Conservation (phyloP, 169 alveolate species). For the Plasmodium yoelii region DNA sequence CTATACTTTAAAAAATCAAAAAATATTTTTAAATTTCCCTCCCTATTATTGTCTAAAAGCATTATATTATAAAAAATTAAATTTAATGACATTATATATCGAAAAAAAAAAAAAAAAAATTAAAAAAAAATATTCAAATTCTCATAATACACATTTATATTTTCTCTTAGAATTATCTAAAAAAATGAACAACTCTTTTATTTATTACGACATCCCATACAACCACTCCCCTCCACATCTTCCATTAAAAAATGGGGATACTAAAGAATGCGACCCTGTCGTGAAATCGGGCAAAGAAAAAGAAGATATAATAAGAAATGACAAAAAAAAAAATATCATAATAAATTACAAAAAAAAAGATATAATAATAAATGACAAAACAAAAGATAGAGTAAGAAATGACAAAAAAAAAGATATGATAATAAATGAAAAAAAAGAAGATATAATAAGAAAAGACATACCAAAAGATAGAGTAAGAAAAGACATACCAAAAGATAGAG, state of each 20-base stretch:
- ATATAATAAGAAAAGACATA: background rate
- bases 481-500: too few species aligned
- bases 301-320: background rate
- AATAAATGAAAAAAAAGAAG: background rate
- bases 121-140: slow-evolving; percentile 8
- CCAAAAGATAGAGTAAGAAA: too few species aligned
- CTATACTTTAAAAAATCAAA: slow-evolving; percentile 41
- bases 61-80: slow-evolving; percentile 56
- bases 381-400: too few species aligned
- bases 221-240: too few species aligned
- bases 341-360: background rate
- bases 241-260: background rate
- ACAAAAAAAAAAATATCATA: background rate
- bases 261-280: background rate
- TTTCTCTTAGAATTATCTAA: slow-evolving; percentile 31
- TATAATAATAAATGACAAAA: background rate
- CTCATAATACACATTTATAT: slow-evolving; percentile 2
- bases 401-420: background rate
- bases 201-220: background rate
- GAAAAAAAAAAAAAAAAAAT: slow-evolving; percentile 61
- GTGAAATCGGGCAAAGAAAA: background rate
- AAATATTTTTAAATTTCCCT: slow-evolving; percentile 35
- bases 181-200: background rate
- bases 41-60: slow-evolving; percentile 71
- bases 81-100: slow-evolving; percentile 26